These are phyloP conservation scores for Salix udensis DNA, from an alignment of 345 rosid species.

Conservation along the genomic window DNA sequence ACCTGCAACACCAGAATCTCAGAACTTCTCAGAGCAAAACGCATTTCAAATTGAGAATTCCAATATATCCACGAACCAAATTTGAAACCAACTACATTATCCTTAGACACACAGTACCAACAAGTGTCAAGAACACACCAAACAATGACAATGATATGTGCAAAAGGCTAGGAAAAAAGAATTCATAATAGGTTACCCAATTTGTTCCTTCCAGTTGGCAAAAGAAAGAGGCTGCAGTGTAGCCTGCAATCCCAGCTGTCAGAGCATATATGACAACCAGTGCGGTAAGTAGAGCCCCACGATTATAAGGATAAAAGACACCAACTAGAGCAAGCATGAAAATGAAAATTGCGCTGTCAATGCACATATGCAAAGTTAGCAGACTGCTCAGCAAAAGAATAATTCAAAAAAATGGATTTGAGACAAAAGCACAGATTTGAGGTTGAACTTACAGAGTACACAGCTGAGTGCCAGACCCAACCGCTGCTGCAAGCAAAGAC, in stretches of 20 bases:
- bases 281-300: constrained; percentile 88
- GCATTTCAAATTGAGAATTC: neutral
- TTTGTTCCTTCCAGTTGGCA: constrained; percentile 87
- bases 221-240: constrained; percentile 74
- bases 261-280: constrained; percentile 74
- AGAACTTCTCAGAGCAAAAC: neutral
- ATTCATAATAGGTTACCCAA: constrained; percentile 50
- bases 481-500: constrained; percentile 29
- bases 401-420: neutral
- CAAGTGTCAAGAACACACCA: neutral
- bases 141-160: neutral
- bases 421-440: neutral
- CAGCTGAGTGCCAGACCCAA: constrained; percentile 32
- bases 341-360: constrained; percentile 63
- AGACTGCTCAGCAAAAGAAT: neutral
- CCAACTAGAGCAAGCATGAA: constrained; percentile 86
- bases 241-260: constrained; percentile 87
- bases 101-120: neutral
- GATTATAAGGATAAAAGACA: constrained; percentile 86
- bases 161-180: neutral
- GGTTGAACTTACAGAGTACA: constrained; percentile 24
- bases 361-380: neutral
- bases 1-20: constrained; percentile 17
- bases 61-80: neutral
- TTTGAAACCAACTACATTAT: neutral